These are phyloP conservation scores for Phytophthora foliorum DNA, from an alignment of 352 stramenopile genomes.

Conservation along the genomic window DNA sequence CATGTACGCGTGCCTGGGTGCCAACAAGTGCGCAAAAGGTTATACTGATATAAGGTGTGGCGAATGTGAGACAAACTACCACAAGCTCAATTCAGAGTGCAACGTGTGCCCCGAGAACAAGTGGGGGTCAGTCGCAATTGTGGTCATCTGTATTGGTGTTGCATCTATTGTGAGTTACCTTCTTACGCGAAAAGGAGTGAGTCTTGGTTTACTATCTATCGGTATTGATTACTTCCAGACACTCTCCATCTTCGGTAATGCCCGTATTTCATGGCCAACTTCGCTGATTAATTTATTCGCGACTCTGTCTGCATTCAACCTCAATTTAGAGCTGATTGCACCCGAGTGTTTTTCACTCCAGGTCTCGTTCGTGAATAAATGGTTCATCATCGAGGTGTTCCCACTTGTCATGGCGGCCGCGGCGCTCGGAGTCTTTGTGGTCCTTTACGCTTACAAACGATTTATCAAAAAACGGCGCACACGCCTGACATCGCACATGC, in stretches of 20 bases:
- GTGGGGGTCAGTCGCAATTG: constrained; percentile 61
- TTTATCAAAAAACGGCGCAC: constrained; percentile 62
- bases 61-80: constrained; percentile 53
- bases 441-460: constrained; percentile 68
- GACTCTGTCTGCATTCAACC: constrained; percentile 80
- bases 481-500: constrained; percentile 69
- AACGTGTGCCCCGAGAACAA: constrained; percentile 61
- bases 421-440: constrained; percentile 58
- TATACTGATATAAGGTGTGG: constrained; percentile 63
- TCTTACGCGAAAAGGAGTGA: constrained; percentile 70
- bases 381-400: constrained; percentile 69
- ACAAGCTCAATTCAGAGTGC: constrained; percentile 76
- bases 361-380: constrained; percentile 82
- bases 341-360: constrained; percentile 84
- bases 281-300: constrained; percentile 71
- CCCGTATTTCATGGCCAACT: constrained; percentile 74
- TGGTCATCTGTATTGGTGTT: constrained; percentile 60
- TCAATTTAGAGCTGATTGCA: constrained; percentile 87
- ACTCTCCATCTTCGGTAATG: constrained; percentile 81
- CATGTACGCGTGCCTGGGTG: constrained; percentile 62
- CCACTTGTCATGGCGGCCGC: constrained; percentile 54
- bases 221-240: constrained; percentile 91
- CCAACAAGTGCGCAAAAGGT: constrained; percentile 54
- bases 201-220: constrained; percentile 79
- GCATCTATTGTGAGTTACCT: constrained; percentile 65